Conservation (phyloP, 176 grass and related monocot species). For the Phragmites australis region DNA sequence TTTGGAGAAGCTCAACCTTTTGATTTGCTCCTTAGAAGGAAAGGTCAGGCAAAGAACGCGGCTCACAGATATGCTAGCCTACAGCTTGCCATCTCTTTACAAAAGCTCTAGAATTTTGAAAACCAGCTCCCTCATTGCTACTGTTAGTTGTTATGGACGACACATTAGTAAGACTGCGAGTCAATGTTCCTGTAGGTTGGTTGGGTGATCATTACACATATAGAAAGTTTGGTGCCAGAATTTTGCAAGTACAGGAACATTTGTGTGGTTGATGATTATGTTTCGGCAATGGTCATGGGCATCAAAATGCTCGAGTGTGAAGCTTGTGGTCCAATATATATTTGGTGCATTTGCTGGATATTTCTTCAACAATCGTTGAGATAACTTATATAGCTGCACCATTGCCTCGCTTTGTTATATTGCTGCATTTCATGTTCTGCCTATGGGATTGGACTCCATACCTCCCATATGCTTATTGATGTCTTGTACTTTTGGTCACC, state of each 20-base stretch:
- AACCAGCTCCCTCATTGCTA: background rate
- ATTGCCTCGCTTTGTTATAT: background rate
- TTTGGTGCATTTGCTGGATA: constrained; percentile 8
- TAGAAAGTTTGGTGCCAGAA: background rate
- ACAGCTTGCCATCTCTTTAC: background rate
- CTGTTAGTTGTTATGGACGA: background rate
- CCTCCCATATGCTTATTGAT: background rate
- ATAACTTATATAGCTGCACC: background rate
- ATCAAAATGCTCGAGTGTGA: background rate
- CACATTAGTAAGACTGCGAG: background rate
- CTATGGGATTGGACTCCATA: background rate
- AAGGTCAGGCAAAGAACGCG: background rate
- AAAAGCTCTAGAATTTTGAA: background rate
- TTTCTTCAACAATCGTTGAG: constrained; percentile 10
- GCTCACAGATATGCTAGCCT: background rate
- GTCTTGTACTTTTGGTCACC: background rate
- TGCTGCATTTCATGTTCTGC: background rate
- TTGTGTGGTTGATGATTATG: background rate
- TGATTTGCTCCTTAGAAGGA: background rate
- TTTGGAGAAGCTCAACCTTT: background rate
- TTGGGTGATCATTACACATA: background rate
- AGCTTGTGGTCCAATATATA: background rate
- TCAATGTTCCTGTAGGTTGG: background rate
- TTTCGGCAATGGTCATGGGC: background rate
- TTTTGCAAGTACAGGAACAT: background rate